Evolutionary conservation across 371 early-diverging fungal genomes (phyloP).

Genomic region (Mucor plumbeus): DNA sequence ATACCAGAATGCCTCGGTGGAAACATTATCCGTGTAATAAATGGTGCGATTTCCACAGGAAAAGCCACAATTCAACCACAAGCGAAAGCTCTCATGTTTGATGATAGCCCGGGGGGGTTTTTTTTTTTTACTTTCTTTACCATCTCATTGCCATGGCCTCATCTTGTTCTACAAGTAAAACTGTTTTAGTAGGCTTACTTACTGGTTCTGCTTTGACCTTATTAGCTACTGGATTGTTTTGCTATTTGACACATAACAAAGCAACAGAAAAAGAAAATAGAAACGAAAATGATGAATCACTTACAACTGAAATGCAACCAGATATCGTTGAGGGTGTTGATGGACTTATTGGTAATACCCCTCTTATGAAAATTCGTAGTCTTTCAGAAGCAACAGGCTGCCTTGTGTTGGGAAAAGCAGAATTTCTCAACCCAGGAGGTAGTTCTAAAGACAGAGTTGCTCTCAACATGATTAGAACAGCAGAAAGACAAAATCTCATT

Average conservation of each 20-base stretch:
- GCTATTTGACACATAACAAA: conserved; percentile 12
- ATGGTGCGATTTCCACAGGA: too few relatives aligned
- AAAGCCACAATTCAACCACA: too few relatives aligned
- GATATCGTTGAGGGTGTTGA: conserved; percentile 70
- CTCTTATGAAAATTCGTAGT: conserved; percentile 84
- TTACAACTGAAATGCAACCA: neutral
- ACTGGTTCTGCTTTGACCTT: conserved; percentile 41
- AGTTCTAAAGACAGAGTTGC: conserved; percentile 95
- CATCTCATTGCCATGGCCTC: neutral
- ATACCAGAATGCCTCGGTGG: too few relatives aligned
- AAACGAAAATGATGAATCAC: neutral
- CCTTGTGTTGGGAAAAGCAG: conserved; percentile 65
- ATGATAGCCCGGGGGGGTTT: too few relatives aligned
- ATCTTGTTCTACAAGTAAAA: conserved; percentile 25
- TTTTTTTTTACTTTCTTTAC: too few relatives aligned
- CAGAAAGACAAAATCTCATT: conserved; percentile 72
- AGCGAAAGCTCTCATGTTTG: too few relatives aligned
- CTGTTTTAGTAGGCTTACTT: conserved; percentile 32
- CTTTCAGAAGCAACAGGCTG: conserved; percentile 91
- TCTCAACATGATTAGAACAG: conserved; percentile 80
- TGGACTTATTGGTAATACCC: conserved; percentile 89
- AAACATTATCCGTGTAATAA: too few relatives aligned
- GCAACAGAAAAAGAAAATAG: neutral
- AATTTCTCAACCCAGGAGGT: conserved; percentile 93
- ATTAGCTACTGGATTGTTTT: conserved; percentile 30